phyloP scores from a whole-genome alignment of 1,284 basidiomycete genomes.

The Ustilago shanxiensis region DNA sequence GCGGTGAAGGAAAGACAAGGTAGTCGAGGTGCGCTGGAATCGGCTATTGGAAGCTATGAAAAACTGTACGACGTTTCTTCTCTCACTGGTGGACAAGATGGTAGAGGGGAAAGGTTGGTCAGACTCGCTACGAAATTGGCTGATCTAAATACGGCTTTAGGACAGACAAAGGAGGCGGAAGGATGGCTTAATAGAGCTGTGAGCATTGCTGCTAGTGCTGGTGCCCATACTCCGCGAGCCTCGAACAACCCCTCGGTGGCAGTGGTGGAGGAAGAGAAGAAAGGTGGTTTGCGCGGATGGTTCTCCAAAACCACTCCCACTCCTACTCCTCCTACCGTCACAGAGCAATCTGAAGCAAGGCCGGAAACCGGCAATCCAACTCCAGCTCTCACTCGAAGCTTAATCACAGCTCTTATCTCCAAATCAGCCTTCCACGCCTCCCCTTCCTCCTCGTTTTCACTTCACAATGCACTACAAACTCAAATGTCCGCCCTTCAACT shows the following conservation, averaged over 20 bases:
- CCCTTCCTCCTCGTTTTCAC: constrained; percentile 8
- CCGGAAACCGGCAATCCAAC: constrained; percentile 3
- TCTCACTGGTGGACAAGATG: neutral
- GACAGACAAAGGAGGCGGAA: constrained; percentile 38
- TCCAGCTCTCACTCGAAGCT: constrained; percentile 48
- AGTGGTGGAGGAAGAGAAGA: neutral
- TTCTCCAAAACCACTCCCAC: constrained; percentile 13
- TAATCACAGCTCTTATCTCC: constrained; percentile 52
- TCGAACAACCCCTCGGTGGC: neutral
- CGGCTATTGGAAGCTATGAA: constrained; percentile 41
- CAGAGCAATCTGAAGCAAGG: neutral
- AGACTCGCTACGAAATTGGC: constrained; percentile 61
- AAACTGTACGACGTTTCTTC: constrained; percentile 37
- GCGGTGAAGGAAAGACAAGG: constrained; percentile 51
- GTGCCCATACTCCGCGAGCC: neutral
- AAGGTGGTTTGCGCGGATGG: constrained; percentile 12
- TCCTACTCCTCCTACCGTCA: neutral
- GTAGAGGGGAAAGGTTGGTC: constrained; percentile 30
- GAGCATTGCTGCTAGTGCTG: constrained; percentile 35
- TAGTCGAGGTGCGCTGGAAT: constrained; percentile 20
- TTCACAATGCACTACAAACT: constrained; percentile 49
- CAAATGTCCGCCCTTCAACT: constrained; percentile 58
- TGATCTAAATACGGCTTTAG: constrained; percentile 44
- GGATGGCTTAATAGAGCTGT: constrained; percentile 53
- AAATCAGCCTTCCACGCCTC: constrained; percentile 56